Percentiles rank a stretch among this genome's conserved stretches.
These are phyloP conservation scores for Cicer cuneatum DNA, from an alignment of 306 rosid species.

Conservation along the genomic window DNA sequence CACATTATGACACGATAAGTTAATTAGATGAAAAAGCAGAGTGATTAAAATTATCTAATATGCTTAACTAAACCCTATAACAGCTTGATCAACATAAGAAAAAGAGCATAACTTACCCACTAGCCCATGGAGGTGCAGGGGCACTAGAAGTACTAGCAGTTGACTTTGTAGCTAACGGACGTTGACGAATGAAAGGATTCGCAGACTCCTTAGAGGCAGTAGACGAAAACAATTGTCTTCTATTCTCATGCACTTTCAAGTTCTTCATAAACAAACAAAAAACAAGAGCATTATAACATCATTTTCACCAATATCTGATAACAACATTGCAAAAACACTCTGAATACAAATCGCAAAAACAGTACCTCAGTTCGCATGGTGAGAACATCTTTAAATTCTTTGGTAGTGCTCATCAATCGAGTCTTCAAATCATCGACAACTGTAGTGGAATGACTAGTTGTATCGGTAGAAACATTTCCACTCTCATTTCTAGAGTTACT, in stretches of 20 bases:
- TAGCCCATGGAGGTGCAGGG: constrained; percentile 91
- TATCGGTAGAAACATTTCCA: constrained; percentile 80
- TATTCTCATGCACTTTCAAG: constrained; percentile 88
- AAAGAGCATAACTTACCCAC: constrained; percentile 60
- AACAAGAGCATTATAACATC: constrained; percentile 15
- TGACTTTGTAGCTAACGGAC: constrained; percentile 79
- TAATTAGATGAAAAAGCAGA: neutral
- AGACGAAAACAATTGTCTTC: constrained; percentile 89
- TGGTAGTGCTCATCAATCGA: constrained; percentile 87
- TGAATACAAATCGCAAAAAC: neutral
- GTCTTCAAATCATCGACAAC: constrained; percentile 96
- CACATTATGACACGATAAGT: neutral
- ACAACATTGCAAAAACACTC: neutral
- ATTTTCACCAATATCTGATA: neutral
- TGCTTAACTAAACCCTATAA: constrained; percentile 19
- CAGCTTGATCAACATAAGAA: constrained; percentile 16
- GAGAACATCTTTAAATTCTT: constrained; percentile 95
- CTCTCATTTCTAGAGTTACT: constrained; percentile 69
- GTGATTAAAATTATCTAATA: constrained; percentile 1
- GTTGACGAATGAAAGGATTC: constrained; percentile 95
- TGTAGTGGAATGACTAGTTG: constrained; percentile 86
- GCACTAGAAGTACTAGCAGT: constrained; percentile 75
- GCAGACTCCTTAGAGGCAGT: constrained; percentile 76
- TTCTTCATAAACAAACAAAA: constrained; percentile 62
- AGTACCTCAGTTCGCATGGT: constrained; percentile 94